Percentiles rank a stretch among this genome's conserved stretches.
phyloP scores from a whole-genome alignment of 192 early-diverging fungal genomes.

The Gonapodya prolifera region DNA sequence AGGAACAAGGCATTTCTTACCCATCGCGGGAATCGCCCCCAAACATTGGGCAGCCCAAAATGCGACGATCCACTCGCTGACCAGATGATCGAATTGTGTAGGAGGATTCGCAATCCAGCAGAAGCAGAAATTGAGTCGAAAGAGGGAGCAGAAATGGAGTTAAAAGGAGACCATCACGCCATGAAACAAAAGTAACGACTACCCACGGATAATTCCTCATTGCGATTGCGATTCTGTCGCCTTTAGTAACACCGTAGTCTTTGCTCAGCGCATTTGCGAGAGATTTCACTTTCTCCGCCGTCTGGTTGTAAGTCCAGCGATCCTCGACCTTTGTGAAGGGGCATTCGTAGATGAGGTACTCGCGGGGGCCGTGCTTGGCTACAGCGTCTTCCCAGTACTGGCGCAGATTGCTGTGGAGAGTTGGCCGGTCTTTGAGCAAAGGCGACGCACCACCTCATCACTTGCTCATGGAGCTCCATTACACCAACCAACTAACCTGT shows the following conservation, averaged over 20 bases:
- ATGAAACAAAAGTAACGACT: too few species aligned
- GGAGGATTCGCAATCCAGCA: too few species aligned
- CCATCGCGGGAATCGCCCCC: constrained; percentile 8
- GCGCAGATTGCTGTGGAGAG: neutral
- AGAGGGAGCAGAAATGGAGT: too few species aligned
- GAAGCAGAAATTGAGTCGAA: neutral
- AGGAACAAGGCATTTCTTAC: neutral
- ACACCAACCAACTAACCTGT: too few species aligned
- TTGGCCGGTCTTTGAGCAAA: neutral
- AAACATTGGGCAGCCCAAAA: constrained; percentile 13
- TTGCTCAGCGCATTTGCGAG: constrained; percentile 8
- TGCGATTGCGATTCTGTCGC: constrained; percentile 9
- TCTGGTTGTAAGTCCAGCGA: neutral
- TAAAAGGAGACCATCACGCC: too few species aligned
- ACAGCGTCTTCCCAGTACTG: constrained; percentile 1
- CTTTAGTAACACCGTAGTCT: constrained; percentile 2
- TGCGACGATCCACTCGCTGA: constrained; percentile 12
- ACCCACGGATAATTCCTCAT: constrained; percentile 13
- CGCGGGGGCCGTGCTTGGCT: neutral
- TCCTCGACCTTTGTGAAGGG: neutral
- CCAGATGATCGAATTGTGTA: neutral
- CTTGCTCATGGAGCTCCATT: neutral
- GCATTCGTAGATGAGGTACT: constrained; percentile 1
- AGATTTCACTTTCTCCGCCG: neutral
- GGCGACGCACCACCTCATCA: neutral